Evolutionary conservation across 768 basidiomycete species (phyloP), one percentile per base, ranked within the genome.

Genomic region (Boletellus ananiceps): DNA sequence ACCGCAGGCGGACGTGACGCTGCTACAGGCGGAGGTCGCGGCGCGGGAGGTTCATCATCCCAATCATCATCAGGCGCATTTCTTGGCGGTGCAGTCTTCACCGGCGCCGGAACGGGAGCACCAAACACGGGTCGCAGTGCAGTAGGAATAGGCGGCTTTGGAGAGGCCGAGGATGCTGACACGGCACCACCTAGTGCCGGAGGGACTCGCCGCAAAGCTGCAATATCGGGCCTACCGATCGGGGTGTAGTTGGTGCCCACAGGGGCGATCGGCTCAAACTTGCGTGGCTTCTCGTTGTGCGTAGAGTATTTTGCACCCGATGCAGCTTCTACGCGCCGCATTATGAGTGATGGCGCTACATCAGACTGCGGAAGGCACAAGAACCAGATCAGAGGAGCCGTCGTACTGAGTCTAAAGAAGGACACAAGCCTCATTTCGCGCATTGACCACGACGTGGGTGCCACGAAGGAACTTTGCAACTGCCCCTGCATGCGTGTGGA

Each of bases 251-350:
- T 82, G 0, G 86, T 83, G 9, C 89, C 86, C 4, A 87, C 86
- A 15, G 92, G 88, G 0, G 85, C 79, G 56, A 94, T 93, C 5
- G 88, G 86, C 55, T 91, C 86, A 46, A 75, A 75, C 59, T 78
- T 83, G 49, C 86, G 82, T 0, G 86, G 65, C n/a, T 74, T 67
- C 59, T 93, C 89, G 42, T 85, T 84, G 59, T 93, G 92, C 1
- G 81, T 75, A 4, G 88, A 86, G 67, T 98, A 98, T 59, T 82
- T 90, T 0, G 91, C 82, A n/a, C 93, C 93, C 12, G 89, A 93
- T 9, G 91, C 86, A 15, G 86, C 83, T 72, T 86, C 84, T n/a
- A 95, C 82, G 38, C 88, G 82, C 50, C 82, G 81, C 82, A 90
- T 89, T 68, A 97, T 90, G 44, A 87, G 65, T 0, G 75, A 71